Evolutionary conservation across 2,329 filamentous ascomycete species (phyloP), one percentile per base, ranked within the genome.

Genomic region (Fusarium foetens): DNA sequence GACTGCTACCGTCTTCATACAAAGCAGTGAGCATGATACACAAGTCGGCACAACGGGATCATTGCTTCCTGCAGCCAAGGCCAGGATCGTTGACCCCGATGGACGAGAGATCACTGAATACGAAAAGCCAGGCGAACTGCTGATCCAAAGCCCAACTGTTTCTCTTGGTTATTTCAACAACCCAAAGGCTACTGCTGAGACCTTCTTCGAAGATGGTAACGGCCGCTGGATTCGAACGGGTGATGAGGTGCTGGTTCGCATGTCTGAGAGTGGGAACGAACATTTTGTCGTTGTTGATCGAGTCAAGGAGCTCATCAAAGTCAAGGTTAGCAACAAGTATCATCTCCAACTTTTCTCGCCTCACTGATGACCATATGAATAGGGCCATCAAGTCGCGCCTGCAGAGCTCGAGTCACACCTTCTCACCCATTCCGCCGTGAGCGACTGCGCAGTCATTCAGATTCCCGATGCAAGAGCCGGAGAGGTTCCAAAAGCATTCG

Each of bases 131-230:
- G 95, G 95, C 23, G 95, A 98, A 81, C 86, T 98, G 9, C 86
- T 93, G 19, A 88, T 97, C n/a, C 93, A 93, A 78, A 90, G 89
- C 0, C 94, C 94, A 0, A 91, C 91, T 3, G 89, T 97, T 3
- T 90, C 93, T 0, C 81, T 97, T 1, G 95, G 95, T 1, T 98
- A 98, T 76, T 83, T 97, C 54, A 92, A 96, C 81, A 97, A 97
- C 77, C 90, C 93, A 39, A 91, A 93, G 75, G 94, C 95, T 6
- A 96, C 91, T 13, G 86, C 88, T 52, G 93, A 97, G 78, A 96
- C 94, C 0, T 97, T 94, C 76, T 77, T 90, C 1, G 83, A 82
- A 64, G 86, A 90, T 60, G 85, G 90, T 5, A 90, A 94, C 66
- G 90, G 90, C 8, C 82, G 90, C 68, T 95, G 94, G 89, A 89